These are phyloP conservation scores for Russula compacta DNA, from an alignment of 768 basidiomycete genomes.

Conservation along the genomic window DNA sequence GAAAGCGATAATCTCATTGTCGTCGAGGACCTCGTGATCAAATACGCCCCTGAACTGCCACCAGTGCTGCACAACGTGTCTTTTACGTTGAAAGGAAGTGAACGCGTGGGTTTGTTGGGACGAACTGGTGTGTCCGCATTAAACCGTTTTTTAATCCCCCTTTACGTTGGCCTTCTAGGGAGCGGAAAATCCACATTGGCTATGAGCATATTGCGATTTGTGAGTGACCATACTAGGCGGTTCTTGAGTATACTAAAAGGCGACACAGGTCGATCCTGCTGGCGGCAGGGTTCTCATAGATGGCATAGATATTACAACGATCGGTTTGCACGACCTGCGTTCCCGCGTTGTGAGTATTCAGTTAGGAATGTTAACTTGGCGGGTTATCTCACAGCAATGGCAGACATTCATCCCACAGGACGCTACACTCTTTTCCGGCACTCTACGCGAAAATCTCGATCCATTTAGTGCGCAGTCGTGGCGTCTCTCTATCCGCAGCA, in stretches of 20 bases:
- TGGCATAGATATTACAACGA: slow-evolving; percentile 79
- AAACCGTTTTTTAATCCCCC: not conserved
- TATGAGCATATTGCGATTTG: slow-evolving; percentile 79
- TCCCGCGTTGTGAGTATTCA: slow-evolving; percentile 49
- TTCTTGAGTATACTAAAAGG: not conserved
- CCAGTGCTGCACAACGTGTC: slow-evolving; percentile 69
- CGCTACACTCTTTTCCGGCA: slow-evolving; percentile 73
- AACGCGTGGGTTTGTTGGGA: slow-evolving; percentile 73
- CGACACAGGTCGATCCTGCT: slow-evolving; percentile 56
- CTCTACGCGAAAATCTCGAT: slow-evolving; percentile 65
- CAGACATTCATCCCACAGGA: slow-evolving; percentile 74
- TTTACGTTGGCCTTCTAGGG: slow-evolving; percentile 29
- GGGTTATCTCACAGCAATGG: not conserved
- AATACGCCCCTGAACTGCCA: slow-evolving; percentile 79
- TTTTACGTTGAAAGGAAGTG: slow-evolving; percentile 60
- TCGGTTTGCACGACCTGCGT: slow-evolving; percentile 78
- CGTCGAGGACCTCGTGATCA: slow-evolving; percentile 70
- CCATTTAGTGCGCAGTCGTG: slow-evolving; percentile 43
- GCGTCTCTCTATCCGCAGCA: not conserved
- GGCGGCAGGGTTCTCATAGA: slow-evolving; percentile 73
- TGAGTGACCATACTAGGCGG: slow-evolving; percentile 27
- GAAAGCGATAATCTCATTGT: slow-evolving; percentile 49
- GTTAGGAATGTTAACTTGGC: not conserved
- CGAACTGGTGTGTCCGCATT: slow-evolving; percentile 44
- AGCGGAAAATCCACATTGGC: slow-evolving; percentile 80